phyloP scores from a whole-genome alignment of 352 stramenopile genomes.

The Aphanomyces astaci region DNA sequence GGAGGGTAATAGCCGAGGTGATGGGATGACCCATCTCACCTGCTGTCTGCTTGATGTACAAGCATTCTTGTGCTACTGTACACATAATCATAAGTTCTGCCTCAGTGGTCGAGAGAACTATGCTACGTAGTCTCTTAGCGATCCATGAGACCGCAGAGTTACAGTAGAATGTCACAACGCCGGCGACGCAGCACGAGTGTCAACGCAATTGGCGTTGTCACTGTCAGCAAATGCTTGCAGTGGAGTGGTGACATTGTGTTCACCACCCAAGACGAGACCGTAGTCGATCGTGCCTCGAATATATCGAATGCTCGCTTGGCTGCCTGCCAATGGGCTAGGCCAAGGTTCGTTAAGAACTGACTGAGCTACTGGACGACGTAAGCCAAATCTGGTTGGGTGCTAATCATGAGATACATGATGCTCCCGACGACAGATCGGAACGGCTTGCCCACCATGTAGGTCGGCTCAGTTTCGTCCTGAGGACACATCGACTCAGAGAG shows the following conservation, averaged over 20 bases:
- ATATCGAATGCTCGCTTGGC: conserved; percentile 19
- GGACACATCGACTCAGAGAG: conserved; percentile 1
- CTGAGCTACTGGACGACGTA: conserved; percentile 24
- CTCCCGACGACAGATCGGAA: conserved; percentile 11
- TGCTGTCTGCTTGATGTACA: conserved; percentile 15
- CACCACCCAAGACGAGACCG: conserved; percentile 14
- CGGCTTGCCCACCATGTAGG: neutral
- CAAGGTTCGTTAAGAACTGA: conserved; percentile 25
- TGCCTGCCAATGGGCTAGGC: conserved; percentile 21
- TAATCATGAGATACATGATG: conserved; percentile 26
- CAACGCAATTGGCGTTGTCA: too few species aligned
- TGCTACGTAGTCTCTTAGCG: conserved; percentile 26
- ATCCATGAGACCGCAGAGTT: too few species aligned
- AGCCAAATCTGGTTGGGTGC: conserved; percentile 1
- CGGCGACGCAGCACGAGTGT: too few species aligned
- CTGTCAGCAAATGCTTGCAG: too few species aligned
- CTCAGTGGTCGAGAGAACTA: conserved; percentile 26
- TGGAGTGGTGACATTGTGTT: too few species aligned
- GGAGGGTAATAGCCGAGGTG: neutral
- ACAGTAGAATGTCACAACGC: too few species aligned
- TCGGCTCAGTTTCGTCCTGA: neutral
- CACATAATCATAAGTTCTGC: conserved; percentile 13
- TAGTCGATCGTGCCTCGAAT: conserved; percentile 22
- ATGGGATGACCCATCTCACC: conserved; percentile 11
- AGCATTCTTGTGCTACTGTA: conserved; percentile 20